phyloP scores from a whole-genome alignment of 371 early-diverging fungal species.

The Mortierella polycephala region DNA sequence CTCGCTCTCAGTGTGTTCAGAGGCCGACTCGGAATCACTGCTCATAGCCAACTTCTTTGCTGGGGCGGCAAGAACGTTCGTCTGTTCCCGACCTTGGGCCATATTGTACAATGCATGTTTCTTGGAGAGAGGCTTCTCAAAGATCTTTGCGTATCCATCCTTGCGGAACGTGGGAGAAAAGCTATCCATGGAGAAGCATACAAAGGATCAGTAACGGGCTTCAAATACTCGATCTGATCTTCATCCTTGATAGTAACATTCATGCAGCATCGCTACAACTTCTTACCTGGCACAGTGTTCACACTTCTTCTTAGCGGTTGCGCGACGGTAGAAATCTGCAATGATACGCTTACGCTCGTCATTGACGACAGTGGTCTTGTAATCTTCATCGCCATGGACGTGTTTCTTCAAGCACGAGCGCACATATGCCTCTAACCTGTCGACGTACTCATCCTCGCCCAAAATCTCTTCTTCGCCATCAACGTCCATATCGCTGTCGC shows the following conservation, averaged over 20 bases:
- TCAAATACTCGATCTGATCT: neutral
- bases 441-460: conserved; percentile 67
- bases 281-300: conserved; percentile 76
- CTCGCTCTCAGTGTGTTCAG: conserved; percentile 51
- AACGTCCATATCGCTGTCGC: conserved; percentile 62
- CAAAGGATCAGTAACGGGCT: neutral
- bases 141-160: conserved; percentile 90
- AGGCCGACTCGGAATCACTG: conserved; percentile 32
- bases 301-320: conserved; percentile 70
- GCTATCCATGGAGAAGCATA: conserved; percentile 47
- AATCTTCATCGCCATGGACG: conserved; percentile 56
- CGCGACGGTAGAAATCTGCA: conserved; percentile 74
- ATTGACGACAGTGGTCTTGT: conserved; percentile 80
- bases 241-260: neutral
- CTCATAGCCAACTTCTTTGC: conserved; percentile 14
- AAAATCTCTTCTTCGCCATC: conserved; percentile 59
- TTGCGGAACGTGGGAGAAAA: conserved; percentile 83
- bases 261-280: neutral
- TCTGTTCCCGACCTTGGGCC: conserved; percentile 60
- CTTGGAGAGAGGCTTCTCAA: conserved; percentile 79
- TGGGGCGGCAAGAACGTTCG: conserved; percentile 56
- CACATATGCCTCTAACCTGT: conserved; percentile 56
- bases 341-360: conserved; percentile 82
- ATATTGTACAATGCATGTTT: conserved; percentile 79
- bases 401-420: conserved; percentile 18